Evolutionary conservation across 768 basidiomycete species (phyloP), one percentile per base, ranked within the genome.

Genomic region (Amanita rubescens): DNA sequence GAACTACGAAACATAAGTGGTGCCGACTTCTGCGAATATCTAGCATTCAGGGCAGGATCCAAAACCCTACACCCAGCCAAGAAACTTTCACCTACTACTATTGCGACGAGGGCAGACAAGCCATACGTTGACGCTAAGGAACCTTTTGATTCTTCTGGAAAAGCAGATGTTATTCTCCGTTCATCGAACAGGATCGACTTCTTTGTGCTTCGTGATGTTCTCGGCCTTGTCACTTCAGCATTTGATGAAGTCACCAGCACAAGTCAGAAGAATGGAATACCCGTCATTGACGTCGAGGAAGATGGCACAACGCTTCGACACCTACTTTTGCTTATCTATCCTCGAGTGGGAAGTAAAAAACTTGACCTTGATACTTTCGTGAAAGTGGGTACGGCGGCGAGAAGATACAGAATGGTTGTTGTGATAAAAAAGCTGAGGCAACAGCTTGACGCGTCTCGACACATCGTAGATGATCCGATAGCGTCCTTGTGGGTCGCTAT

Each of bases 151-250:
- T 32, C 30, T n/a, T 52, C 51, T 20, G 17, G 41, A 30, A 55
- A 62, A 15, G 58, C 58, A 12, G 62, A 68, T 51, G 38, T 67
- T 25, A 61, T 65, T 41, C 54, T 68, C 11, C 61, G 55, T n/a
- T 58, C 64, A 10, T 59, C 59, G 9, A 69, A 72, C 56, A 56
- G 58, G 7, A 46, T 68, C 33, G 61, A 72, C 49, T 70, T 71
- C 55, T 60, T 57, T 25, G 60, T 66, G 33, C 58, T 59, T 49
- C 64, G 62, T 48, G 44, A 51, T 15, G 51, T 71, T 2, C 60
- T 73, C 6, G 56, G 63, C 11, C 32, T 66, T 14, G 59, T 62
- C 5, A 71, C 72, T 2, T 60, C 67, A 3, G 45, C 68, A 11
- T 72, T 71, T 51, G 53, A 53, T 19, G 60, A 55, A 38, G 69